Evolutionary conservation across 139 green algal species (phyloP), one percentile per base, ranked within the genome.

Genomic region (Prasinococcaceae sp.): DNA sequence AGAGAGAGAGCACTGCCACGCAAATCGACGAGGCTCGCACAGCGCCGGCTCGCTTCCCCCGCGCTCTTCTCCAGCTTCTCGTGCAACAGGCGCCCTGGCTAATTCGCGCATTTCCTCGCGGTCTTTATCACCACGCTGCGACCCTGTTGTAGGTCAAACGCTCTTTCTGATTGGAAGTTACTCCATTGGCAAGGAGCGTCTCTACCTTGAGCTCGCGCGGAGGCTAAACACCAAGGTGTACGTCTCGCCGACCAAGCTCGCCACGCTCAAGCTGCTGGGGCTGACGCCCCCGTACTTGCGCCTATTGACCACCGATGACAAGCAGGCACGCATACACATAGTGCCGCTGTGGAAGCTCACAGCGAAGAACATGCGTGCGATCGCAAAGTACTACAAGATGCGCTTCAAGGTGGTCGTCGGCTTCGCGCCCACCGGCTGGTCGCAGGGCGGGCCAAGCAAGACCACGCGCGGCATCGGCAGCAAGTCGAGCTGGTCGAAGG

Each of bases 111-210:
- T n/a, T n/a, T n/a, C n/a, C n/a, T n/a, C n/a, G n/a, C n/a, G n/a
- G n/a, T n/a, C n/a, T n/a, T n/a, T n/a, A n/a, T n/a, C n/a, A n/a
- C n/a, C n/a, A n/a, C n/a, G n/a, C n/a, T n/a, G n/a, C n/a, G n/a
- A n/a, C n/a, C n/a, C n/a, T n/a, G n/a, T n/a, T n/a, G n/a, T n/a
- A n/a, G 24, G 38, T 14, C 69, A 63, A 25, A 84, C 74, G 2
- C 78, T 97, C 42, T 93, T 93, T 39, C 61, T 96, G 19, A 84
- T 94, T 55, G 82, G 83, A 8, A 78, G 68, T 12, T 93, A 94
- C 63, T 82, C 69, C 45, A 88, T 94, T 32, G 85, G 87, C 53
- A 93, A 94, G 68, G 88, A 96, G 72, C 67, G 73, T 0, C 53
- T 93, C 6, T 94, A 92, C 64, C 65, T 93, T 30, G 85, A 86